Conservation (phyloP, 805 yeast species). For the Komagataella ulmi region DNA sequence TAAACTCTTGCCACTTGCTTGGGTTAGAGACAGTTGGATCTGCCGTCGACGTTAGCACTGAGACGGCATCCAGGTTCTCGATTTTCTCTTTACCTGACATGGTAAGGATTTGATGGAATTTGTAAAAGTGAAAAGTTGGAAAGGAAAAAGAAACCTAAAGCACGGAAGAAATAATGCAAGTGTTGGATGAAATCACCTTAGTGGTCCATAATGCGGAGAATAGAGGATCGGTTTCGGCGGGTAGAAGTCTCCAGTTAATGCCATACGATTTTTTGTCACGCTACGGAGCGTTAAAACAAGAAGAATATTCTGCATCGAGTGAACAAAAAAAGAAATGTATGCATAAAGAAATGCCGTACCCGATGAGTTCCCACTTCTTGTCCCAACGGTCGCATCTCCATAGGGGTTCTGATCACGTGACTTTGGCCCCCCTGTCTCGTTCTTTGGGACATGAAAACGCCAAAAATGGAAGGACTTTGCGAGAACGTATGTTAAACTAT, state of each 20-base stretch:
- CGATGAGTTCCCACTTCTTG: not conserved
- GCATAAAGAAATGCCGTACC: not conserved
- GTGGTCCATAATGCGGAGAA: not conserved
- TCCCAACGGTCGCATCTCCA: not conserved
- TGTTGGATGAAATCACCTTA: not conserved
- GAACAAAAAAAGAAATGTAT: not conserved
- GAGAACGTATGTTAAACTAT: not conserved
- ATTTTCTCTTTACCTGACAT: not conserved
- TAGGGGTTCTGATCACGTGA: not conserved
- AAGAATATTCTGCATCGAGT: not conserved
- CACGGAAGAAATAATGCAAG: not conserved
- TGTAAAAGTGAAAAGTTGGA: constrained; percentile 4
- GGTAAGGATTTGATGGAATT: constrained; percentile 3
- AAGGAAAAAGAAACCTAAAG: not conserved
- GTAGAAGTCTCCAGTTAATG: not conserved
- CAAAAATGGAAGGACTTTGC: not conserved
- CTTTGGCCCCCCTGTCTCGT: not conserved
- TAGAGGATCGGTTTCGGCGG: not conserved
- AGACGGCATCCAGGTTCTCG: not conserved
- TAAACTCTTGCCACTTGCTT: constrained; percentile 6
- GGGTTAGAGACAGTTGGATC: not conserved
- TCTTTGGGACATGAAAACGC: too few species aligned
- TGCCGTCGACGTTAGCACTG: not conserved
- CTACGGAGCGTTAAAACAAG: not conserved
- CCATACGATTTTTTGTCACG: not conserved